Base-by-base conservation (phyloP, 371 early-diverging fungal genomes). In the Mortierella sp. region DNA sequence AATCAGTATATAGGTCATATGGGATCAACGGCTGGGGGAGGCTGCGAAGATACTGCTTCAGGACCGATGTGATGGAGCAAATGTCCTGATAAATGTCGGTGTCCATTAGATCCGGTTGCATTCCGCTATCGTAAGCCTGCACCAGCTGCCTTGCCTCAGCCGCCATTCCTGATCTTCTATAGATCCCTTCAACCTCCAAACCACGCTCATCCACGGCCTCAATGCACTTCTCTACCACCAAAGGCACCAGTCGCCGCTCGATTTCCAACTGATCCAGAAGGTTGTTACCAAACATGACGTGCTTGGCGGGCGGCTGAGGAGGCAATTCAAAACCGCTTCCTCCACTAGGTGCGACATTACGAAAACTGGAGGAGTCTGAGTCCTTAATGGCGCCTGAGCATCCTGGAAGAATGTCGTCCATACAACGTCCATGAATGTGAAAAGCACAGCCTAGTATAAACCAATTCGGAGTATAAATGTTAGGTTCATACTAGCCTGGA, bases 21-120 rank as follows among this genome's bases (percentile, higher is more conserved):
- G 98, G 97, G 73, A 98, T 84, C 44, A 99, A 81, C 2, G 99
- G 99, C 74, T 97, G 93, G 0, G 98, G 98, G 85, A 98, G 75
- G 61, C 96, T 96, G 64, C 99, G 93, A 70, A 99, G 92, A 77
- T 97, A 99, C 84, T 97, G 98, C 86, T 98, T 98, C 74, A 99
- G 88, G 26, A 99, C 93, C 77, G 98, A 97, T 5, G 99, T 98
- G 24, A 98, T 91, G n/a, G 94, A 91, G 71, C 93, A 91, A 69
- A 95, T 93, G 78, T 93, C 94, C 79, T 91, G 91, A 72, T 91
- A 88, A 26, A 89, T 78, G 9, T 89, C 88, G 13, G 89, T 82
- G 73, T 92, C 90, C 69, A 87, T 88, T 19, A 95, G 73, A 78
- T 93, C 90, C 19, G 92, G 79, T 0, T 90, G 82, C 34, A 79